A percentile compares a stretch with the other conserved stretches of the same genome.
Conservation (phyloP, 441 rosid genomes). For the Corymbia citriodora region DNA sequence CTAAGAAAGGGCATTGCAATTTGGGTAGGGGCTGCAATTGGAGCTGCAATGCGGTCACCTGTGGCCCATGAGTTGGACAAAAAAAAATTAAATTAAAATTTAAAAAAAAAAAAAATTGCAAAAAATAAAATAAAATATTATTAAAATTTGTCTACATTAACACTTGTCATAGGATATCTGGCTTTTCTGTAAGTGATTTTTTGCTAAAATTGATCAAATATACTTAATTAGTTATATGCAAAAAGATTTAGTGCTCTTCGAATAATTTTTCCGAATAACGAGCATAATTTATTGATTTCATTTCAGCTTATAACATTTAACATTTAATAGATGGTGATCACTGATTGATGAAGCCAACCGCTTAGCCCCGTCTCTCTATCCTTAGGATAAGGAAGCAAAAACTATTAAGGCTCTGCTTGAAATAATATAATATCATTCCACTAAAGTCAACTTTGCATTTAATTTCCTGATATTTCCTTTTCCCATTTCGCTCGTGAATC, state of each 20-base stretch:
- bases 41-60: neutral
- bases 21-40: neutral
- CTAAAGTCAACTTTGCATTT: neutral
- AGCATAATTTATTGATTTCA: neutral
- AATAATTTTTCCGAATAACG: neutral
- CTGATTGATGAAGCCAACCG: neutral
- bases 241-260: too few relatives aligned
- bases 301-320: neutral
- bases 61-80: neutral
- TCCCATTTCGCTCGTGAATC: neutral
- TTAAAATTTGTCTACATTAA: too few relatives aligned
- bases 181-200: accelerated
- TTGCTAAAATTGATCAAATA: accelerated
- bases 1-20: neutral
- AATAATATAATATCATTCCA: neutral
- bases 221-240: too few relatives aligned
- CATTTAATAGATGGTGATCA: neutral
- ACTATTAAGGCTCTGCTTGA: neutral
- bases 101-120: too few relatives aligned
- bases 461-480: neutral
- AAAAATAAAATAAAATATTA: too few relatives aligned
- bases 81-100: accelerated
- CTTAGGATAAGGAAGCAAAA: neutral
- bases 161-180: neutral
- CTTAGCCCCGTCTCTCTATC: neutral